Conservation (phyloP, 2,329 filamentous ascomycete species). For the Colletotrichum sp. region DNA sequence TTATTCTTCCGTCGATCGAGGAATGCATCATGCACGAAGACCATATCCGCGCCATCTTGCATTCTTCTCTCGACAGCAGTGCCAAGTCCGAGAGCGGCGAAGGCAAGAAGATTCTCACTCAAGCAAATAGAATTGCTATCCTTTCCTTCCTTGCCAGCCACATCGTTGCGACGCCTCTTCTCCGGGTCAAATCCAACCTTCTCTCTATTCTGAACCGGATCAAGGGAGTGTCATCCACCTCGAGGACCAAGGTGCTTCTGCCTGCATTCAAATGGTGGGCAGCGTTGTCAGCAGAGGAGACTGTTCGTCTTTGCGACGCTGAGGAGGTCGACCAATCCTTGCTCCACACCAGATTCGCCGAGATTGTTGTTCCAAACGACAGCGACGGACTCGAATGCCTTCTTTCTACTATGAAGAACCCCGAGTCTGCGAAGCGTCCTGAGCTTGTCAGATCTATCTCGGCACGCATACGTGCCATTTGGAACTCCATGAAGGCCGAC, state of each 20-base stretch:
- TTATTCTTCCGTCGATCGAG: constrained; percentile 78
- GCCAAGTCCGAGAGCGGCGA: constrained; percentile 42
- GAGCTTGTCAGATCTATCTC: constrained; percentile 71
- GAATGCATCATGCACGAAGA: constrained; percentile 83
- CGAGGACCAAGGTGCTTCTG: constrained; percentile 77
- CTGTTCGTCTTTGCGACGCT: constrained; percentile 42
- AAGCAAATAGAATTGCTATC: constrained; percentile 67
- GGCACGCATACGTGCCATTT: constrained; percentile 71
- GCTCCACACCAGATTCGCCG: constrained; percentile 51
- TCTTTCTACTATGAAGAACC: constrained; percentile 50
- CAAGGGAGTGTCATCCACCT: constrained; percentile 71
- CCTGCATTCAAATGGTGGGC: constrained; percentile 76
- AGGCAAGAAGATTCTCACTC: constrained; percentile 59
- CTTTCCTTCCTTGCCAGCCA: constrained; percentile 78
- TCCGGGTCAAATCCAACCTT: constrained; percentile 72
- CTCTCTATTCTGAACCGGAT: constrained; percentile 75
- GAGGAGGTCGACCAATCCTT: constrained; percentile 47
- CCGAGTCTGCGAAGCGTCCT: constrained; percentile 41
- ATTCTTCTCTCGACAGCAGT: constrained; percentile 61
- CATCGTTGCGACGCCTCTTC: constrained; percentile 68
- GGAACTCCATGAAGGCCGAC: constrained; percentile 72
- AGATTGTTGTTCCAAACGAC: constrained; percentile 60
- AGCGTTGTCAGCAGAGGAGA: constrained; percentile 54
- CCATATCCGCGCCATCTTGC: constrained; percentile 70
- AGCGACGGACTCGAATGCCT: constrained; percentile 55